Conservation (phyloP, 768 basidiomycete species). For the Piloderma croceum region DNA sequence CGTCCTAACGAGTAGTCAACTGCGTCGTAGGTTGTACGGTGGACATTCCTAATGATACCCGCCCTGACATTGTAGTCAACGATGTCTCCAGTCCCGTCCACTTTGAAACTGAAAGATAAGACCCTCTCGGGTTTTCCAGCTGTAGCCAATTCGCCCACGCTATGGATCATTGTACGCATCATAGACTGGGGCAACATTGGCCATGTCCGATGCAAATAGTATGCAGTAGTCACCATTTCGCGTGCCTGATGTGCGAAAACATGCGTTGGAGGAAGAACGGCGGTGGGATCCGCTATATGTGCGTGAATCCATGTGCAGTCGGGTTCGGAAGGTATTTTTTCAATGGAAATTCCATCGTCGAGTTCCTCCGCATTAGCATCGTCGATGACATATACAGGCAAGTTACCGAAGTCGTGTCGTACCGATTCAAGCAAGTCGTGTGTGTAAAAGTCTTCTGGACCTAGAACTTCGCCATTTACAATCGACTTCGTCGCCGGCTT, state of each 20-base stretch:
- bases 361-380: conserved; percentile 75
- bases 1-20: conserved; percentile 51
- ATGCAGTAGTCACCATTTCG: conserved; percentile 45
- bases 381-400: conserved; percentile 85
- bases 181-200: conserved; percentile 69
- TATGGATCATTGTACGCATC: conserved; percentile 36
- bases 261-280: conserved; percentile 68
- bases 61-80: conserved; percentile 64
- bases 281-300: conserved; percentile 91
- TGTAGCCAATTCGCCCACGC: conserved; percentile 11
- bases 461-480: conserved; percentile 33
- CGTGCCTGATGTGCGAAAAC: conserved; percentile 54
- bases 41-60: conserved; percentile 67
- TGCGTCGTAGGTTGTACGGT: conserved; percentile 56
- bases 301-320: conserved; percentile 75
- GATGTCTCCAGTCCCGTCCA: conserved; percentile 59
- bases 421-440: conserved; percentile 61
- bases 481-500: conserved; percentile 11
- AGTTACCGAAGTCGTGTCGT: conserved; percentile 80
- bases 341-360: conserved; percentile 89
- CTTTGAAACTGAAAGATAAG: conserved; percentile 74
- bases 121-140: conserved; percentile 45
- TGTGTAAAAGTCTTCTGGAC: conserved; percentile 59
- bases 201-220: conserved; percentile 57
- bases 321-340: conserved; percentile 55